These are phyloP conservation scores for Fusarium algeriense DNA, from an alignment of 2,329 filamentous ascomycete species.

Conservation along the genomic window DNA sequence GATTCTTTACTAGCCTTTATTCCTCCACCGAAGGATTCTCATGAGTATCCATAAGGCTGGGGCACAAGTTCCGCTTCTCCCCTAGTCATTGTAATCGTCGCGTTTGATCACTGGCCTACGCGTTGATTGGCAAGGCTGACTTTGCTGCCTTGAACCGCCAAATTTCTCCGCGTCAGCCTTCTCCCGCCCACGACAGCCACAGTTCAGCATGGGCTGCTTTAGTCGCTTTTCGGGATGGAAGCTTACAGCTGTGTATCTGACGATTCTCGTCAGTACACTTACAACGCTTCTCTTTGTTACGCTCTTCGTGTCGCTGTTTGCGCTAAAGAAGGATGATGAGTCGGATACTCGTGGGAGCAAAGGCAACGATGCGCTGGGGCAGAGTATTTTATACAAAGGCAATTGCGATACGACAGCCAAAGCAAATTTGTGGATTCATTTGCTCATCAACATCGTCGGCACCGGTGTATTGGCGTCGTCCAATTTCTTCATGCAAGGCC, in stretches of 20 bases:
- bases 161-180: background rate
- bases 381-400: conserved; percentile 14
- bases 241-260: conserved; percentile 22
- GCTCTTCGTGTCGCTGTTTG: conserved; percentile 28
- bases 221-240: conserved; percentile 28
- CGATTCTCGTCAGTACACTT: conserved; percentile 7
- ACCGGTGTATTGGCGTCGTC: conserved; percentile 51
- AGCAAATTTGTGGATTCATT: conserved; percentile 29
- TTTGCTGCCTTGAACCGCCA: background rate
- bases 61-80: background rate
- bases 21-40: background rate
- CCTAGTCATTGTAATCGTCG: background rate
- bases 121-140: conserved; percentile 12
- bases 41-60: background rate
- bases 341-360: fast-evolving
- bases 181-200: background rate
- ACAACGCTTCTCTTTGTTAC: conserved; percentile 6
- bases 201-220: conserved; percentile 3
- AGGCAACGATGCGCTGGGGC: background rate
- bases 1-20: background rate
- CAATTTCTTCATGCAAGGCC: conserved; percentile 55
- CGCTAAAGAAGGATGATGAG: background rate
- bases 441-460: conserved; percentile 35
- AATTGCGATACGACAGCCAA: background rate
- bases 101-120: background rate